These are phyloP conservation scores for Apiotrichum montevideense DNA, from an alignment of 1,284 basidiomycete genomes.

Conservation along the genomic window DNA sequence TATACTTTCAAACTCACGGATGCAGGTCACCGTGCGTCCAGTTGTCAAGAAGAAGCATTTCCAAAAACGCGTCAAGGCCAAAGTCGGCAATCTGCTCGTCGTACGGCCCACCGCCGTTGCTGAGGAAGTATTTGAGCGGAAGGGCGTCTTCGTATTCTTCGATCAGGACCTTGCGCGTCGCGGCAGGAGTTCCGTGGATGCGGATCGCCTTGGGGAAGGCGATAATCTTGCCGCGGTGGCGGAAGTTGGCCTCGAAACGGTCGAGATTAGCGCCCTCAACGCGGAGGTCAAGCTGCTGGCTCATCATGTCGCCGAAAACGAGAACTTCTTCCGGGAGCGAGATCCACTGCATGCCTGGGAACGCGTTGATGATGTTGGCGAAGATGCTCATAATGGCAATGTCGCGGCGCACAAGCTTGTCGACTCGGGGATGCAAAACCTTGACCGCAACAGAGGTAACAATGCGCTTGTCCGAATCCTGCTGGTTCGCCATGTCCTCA, in stretches of 20 bases:
- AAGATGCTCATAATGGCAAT: conserved; percentile 85
- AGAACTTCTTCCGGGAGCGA: conserved; percentile 92
- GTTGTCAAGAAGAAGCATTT: conserved; percentile 97
- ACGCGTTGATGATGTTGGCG: conserved; percentile 65
- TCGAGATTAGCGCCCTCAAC: conserved; percentile 84
- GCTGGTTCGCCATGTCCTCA: conserved; percentile 3
- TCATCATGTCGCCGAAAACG: conserved; percentile 97
- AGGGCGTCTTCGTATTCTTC: conserved; percentile 93
- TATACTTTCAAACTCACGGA: conserved; percentile 29
- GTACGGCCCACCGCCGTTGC: conserved; percentile 83
- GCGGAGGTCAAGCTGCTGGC: conserved; percentile 83
- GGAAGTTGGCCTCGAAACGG: conserved; percentile 82
- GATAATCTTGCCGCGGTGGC: conserved; percentile 64
- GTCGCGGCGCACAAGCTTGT: conserved; percentile 76
- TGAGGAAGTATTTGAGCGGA: conserved; percentile 81
- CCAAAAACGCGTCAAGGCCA: conserved; percentile 91
- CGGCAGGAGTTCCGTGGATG: conserved; percentile 9
- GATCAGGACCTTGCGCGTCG: conserved; percentile 66
- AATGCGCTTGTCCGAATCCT: conserved; percentile 46
- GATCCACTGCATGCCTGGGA: conserved; percentile 95
- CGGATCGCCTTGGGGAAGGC: conserved; percentile 81
- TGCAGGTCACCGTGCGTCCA: conserved; percentile 90
- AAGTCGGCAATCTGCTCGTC: conserved; percentile 85
- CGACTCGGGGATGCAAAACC: conserved; percentile 80
- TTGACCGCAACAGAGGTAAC: conserved; percentile 90